phyloP scores from a whole-genome alignment of 345 rosid species.

The Cardamine occulta region DNA sequence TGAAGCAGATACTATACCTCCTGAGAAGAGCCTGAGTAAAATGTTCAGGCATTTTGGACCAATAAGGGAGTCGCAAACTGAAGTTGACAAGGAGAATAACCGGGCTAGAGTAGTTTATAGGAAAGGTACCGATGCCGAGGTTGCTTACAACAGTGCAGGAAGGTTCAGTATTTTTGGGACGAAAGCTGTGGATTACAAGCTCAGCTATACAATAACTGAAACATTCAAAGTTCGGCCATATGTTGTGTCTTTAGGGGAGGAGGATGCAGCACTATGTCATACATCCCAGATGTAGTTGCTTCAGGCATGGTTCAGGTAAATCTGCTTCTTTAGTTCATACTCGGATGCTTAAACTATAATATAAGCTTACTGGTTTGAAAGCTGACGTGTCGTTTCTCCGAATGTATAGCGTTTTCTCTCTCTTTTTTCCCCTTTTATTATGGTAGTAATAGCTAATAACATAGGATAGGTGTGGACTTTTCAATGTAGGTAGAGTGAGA shows the following conservation, averaged over 20 bases:
- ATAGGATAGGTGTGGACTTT: conserved; percentile 3
- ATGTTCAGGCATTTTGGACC: conserved; percentile 89
- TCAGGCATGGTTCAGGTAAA: conserved; percentile 45
- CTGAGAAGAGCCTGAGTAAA: conserved; percentile 74
- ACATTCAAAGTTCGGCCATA: conserved; percentile 52
- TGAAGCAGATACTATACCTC: conserved; percentile 65
- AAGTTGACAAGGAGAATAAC: conserved; percentile 65
- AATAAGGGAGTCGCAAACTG: conserved; percentile 71
- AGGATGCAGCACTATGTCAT: conserved; percentile 44
- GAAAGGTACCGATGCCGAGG: conserved; percentile 75
- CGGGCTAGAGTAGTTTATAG: conserved; percentile 92
- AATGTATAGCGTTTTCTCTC: background rate
- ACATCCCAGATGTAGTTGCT: conserved; percentile 8
- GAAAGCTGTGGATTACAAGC: conserved; percentile 73
- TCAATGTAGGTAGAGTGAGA: background rate
- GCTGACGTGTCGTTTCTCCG: background rate
- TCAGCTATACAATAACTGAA: conserved; percentile 60
- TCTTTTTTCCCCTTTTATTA: background rate
- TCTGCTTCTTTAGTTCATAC: background rate
- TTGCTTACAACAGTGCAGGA: conserved; percentile 77
- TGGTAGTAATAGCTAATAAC: conserved; percentile 3
- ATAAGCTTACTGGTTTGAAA: background rate
- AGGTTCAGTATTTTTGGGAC: conserved; percentile 79
- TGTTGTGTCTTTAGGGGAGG: conserved; percentile 50
- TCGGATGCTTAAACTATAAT: background rate